Evolutionary conservation across 345 rosid species (phyloP).

Genomic region (Erodium maritimum): DNA sequence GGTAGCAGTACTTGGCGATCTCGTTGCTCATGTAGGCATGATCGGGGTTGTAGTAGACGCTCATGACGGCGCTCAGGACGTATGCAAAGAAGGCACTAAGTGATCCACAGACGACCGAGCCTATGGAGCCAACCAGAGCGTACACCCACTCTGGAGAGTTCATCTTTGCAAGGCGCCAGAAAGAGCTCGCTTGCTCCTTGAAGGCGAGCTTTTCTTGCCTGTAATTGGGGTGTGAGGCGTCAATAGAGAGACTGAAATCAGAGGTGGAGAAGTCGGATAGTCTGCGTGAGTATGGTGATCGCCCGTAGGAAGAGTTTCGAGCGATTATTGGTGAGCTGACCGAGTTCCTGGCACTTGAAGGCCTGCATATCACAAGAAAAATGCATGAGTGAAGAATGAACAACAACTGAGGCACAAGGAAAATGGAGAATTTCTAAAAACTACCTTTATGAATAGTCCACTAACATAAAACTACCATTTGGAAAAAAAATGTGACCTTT

Average conservation of each 20-base stretch:
- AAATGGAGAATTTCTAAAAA: too few species aligned
- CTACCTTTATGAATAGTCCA: too few species aligned
- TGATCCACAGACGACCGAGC: conserved; percentile 79
- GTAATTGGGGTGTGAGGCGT: conserved; percentile 36
- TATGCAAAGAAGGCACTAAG: conserved; percentile 95
- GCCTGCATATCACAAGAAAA: conserved; percentile 43
- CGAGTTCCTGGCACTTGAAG: conserved; percentile 95
- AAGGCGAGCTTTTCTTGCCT: conserved; percentile 78
- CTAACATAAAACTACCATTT: too few species aligned
- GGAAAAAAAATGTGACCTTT: too few species aligned
- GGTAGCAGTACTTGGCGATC: conserved; percentile 80
- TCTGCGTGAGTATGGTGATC: conserved; percentile 91
- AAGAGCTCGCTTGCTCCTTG: conserved; percentile 94
- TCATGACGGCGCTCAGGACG: conserved; percentile 85
- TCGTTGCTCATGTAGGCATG: conserved; percentile 79
- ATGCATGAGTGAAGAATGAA: background rate
- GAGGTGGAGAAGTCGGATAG: conserved; percentile 98
- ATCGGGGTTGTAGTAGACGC: conserved; percentile 77
- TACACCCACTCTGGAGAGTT: conserved; percentile 95
- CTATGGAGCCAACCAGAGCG: conserved; percentile 79
- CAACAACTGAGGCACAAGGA: background rate
- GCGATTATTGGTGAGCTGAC: conserved; percentile 96
- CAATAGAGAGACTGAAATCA: conserved; percentile 85
- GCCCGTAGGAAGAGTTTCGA: conserved; percentile 85
- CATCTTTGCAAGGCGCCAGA: conserved; percentile 96